phyloP scores from a whole-genome alignment of 305 asterid species.

The Euphrasia arctica region DNA sequence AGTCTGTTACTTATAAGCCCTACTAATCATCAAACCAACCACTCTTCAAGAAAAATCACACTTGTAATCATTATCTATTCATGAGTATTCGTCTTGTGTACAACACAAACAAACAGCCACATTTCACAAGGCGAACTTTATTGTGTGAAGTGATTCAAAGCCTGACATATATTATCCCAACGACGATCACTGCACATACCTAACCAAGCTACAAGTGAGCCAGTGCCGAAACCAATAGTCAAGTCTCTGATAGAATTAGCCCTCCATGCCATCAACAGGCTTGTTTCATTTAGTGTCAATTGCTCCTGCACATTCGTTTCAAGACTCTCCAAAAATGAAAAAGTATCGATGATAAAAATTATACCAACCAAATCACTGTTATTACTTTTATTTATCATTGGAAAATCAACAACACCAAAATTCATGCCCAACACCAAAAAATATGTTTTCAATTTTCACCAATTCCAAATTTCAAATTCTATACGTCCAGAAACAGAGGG shows the following conservation, averaged over 20 bases:
- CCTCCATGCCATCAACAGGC: constrained; percentile 35
- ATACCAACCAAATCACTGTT: background rate
- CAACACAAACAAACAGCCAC: constrained; percentile 1
- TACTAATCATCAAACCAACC: constrained; percentile 8
- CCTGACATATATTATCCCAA: background rate
- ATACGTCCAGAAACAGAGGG: background rate
- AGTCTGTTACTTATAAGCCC: background rate
- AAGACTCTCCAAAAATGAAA: constrained; percentile 11
- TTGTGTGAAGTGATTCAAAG: background rate
- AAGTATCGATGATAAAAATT: background rate
- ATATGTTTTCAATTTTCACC: constrained; percentile 1
- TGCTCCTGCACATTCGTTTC: constrained; percentile 40
- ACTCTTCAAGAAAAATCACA: constrained; percentile 6
- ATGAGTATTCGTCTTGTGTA: constrained; percentile 5
- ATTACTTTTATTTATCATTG: background rate
- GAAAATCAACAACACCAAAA: constrained; percentile 10
- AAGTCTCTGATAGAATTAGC: constrained; percentile 35
- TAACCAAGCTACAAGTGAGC: constrained; percentile 44
- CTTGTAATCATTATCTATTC: background rate
- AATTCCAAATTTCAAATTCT: background rate
- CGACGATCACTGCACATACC: constrained; percentile 35
- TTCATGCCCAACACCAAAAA: constrained; percentile 8
- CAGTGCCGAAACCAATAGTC: constrained; percentile 37
- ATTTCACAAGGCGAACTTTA: constrained; percentile 6
- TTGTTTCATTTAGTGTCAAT: constrained; percentile 48